Base-by-base conservation (phyloP, 1,139 yeast genomes). In the Nakaseomyces sp. region DNA sequence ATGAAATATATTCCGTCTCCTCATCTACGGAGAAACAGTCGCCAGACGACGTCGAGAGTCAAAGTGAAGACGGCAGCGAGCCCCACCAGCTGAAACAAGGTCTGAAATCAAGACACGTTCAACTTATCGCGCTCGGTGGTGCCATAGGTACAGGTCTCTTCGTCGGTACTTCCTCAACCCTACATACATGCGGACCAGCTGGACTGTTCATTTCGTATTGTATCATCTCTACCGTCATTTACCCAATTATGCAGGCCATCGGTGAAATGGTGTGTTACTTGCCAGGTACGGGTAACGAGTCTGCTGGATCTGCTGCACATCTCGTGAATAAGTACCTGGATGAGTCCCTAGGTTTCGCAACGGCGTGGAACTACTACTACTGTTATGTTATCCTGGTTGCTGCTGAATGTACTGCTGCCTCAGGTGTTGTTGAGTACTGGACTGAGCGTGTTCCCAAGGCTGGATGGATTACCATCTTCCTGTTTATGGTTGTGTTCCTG, bases 81-180 rank as follows among this genome's bases (percentile, higher is more conserved):
- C 43, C 32, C 8, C 44, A 40, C 19, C 42, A 45, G 37, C 40
- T 84, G 48, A 68, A 78, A 41, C 71, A 86, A 58, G 70, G 75
- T 36, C 70, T 82, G 49, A 79, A 79, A 56, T 70, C 67, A 79
- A 81, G 80, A 55, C 81, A 77, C 51, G 62, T 77, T 44, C 81
- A 77, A 58, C 73, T 79, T 77, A 85, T 86, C 64, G 93, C 94
- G 41, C 76, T 86, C 56, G 95, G 95, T 60, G 94, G 95, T 47
- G 72, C 85, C 45, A 83, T 86, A 52, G 95, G 95, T 63, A 84
- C 72, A 2, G 71, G 71, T 74, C 54, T 77, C 63, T 72, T 70
- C 55, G 77, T 80, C 31, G 85, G 85, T 57, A 70, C 79, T 25
- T 85, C 86, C 48, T 68, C 70, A 47, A 81, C 86, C 5, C 68